Conservation (phyloP, 805 yeast species). For the Dipodascopsis uninucleata region DNA sequence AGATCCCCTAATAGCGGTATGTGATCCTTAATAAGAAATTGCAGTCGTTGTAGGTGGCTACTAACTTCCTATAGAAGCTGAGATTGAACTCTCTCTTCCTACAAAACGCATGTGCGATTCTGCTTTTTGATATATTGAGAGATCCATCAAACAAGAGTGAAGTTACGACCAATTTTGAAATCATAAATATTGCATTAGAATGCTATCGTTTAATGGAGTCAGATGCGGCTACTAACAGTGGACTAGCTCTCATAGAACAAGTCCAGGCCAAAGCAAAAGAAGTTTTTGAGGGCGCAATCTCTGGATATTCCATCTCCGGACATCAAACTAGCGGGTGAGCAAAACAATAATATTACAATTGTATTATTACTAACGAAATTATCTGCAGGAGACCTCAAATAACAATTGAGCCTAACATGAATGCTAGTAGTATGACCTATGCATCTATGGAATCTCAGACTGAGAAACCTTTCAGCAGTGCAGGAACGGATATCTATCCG, state of each 20-base stretch:
- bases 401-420: neutral
- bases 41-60: conserved; percentile 2
- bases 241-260: conserved; percentile 19
- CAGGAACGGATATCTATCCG: no score
- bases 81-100: conserved; percentile 24
- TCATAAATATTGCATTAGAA: conserved; percentile 24
- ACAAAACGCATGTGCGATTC: conserved; percentile 25
- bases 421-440: neutral
- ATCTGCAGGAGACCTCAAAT: neutral
- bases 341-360: neutral
- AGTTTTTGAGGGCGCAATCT: conserved; percentile 20
- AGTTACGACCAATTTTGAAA: conserved; percentile 25
- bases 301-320: no score
- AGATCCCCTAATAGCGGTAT: conserved; percentile 21
- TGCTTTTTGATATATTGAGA: conserved; percentile 20
- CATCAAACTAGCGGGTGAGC: neutral
- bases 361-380: neutral
- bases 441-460: neutral
- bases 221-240: conserved; percentile 17
- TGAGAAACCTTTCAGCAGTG: neutral
- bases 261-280: conserved; percentile 21
- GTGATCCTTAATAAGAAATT: neutral
- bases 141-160: conserved; percentile 19
- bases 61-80: conserved; percentile 12
- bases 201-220: conserved; percentile 22